Base-by-base conservation (phyloP, 495 filamentous ascomycete species). In the Opeltia flavorubescens region DNA sequence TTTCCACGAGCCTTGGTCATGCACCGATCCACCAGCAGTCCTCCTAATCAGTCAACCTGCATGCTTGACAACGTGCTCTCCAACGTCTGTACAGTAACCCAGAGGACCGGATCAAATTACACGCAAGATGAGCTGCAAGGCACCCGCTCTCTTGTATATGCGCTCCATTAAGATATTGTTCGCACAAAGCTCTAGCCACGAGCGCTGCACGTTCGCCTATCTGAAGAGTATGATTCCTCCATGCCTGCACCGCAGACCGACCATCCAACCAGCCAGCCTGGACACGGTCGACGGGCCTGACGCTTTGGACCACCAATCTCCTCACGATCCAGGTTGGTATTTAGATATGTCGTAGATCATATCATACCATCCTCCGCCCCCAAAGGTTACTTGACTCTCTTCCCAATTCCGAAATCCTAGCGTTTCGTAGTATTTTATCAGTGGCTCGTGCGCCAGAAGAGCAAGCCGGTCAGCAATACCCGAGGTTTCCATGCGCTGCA, bases 311-410 rank as follows among this genome's bases (percentile, higher is more conserved):
- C 29, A 31, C 13, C 29, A 31, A 31, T 25, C 8, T 6, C 15
- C 4, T 41, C 38, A 41, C 21, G 38, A 41, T 7, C 38, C 38
- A 6, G 20, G 38, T 25, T 3, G 18, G 13, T 15, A 13, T 25
- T 41, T 21, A 6, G 38, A 20, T 17, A 41, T 41, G 21, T 15
- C 21, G 38, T 41, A 41, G 11, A 55, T 50, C 36, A 58, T 27
- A 62, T 93, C 77, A 52, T 72, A 66, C 86, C 88, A 95, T 21
- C 77, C 81, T 44, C 85, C 86, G 20, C 86, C 87, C 8, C 80
- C 84, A 63, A 84, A 87, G 44, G 66, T 64, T 41, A 67, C 71
- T 43, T 66, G 59, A 60, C 86, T 93, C 45, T 64, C 58, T 0
- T 87, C 89, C n/a, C 61, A 55, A 47, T 78, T 72, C 52, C 63